These are phyloP conservation scores for Xylariomycetidae sp. DNA, from an alignment of 2,329 filamentous ascomycete genomes.

Conservation along the genomic window DNA sequence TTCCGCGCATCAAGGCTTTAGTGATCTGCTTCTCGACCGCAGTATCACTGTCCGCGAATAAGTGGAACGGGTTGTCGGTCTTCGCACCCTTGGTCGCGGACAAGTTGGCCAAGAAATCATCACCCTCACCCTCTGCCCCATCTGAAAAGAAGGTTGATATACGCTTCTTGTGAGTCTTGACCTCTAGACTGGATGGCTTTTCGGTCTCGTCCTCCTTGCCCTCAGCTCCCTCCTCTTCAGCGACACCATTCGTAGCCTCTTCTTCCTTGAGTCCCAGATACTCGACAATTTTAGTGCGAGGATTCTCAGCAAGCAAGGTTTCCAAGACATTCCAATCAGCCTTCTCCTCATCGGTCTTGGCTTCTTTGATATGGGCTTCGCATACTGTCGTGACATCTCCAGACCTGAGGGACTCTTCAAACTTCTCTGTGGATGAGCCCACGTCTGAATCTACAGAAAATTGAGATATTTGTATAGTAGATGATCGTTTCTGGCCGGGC, in stretches of 20 bases:
- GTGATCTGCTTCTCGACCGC: slow-evolving; percentile 83
- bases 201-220: slow-evolving; percentile 41
- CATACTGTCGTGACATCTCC: slow-evolving; percentile 78
- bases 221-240: slow-evolving; percentile 32
- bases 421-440: slow-evolving; percentile 77
- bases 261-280: slow-evolving; percentile 82
- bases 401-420: slow-evolving; percentile 74
- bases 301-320: slow-evolving; percentile 78
- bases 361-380: slow-evolving; percentile 68
- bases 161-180: slow-evolving; percentile 48
- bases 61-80: slow-evolving; percentile 89
- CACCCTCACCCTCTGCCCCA: slow-evolving; percentile 60
- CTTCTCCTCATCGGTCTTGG: slow-evolving; percentile 85
- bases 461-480: slow-evolving; percentile 78
- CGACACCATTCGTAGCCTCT: slow-evolving; percentile 47
- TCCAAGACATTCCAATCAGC: slow-evolving; percentile 94
- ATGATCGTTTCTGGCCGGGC: slow-evolving; percentile 61
- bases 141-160: slow-evolving; percentile 79
- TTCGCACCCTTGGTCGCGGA: slow-evolving; percentile 86
- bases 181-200: slow-evolving; percentile 34
- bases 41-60: slow-evolving; percentile 80
- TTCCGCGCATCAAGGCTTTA: slow-evolving; percentile 78
- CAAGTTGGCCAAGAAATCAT: slow-evolving; percentile 82
- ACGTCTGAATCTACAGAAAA: slow-evolving; percentile 86
- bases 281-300: slow-evolving; percentile 79